phyloP scores from a whole-genome alignment of 306 rosid species.

The Biancaea sappan region DNA sequence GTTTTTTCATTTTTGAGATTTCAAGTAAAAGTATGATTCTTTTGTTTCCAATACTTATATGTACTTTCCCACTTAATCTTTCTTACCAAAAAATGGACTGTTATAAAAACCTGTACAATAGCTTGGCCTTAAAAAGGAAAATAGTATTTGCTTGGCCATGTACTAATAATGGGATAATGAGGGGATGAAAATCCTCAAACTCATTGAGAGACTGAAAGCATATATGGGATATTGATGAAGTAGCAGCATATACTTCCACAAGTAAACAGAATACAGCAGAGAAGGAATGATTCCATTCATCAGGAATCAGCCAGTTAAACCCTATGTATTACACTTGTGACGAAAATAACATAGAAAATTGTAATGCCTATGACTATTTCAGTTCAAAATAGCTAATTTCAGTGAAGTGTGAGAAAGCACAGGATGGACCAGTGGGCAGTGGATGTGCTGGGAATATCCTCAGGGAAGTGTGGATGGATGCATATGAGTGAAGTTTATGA shows the following conservation, averaged over 20 bases:
- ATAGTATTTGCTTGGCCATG: background rate
- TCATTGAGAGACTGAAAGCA: background rate
- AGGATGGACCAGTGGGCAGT: constrained; percentile 11
- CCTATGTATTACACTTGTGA: background rate
- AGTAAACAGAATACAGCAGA: background rate
- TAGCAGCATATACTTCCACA: background rate
- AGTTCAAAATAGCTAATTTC: no score
- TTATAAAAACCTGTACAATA: no score
- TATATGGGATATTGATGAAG: background rate
- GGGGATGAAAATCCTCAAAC: background rate
- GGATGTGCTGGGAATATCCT: constrained; percentile 42
- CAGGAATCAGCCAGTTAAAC: background rate
- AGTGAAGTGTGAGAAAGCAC: no score
- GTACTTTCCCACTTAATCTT: background rate
- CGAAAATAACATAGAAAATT: background rate
- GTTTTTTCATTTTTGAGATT: no score
- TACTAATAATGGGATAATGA: background rate
- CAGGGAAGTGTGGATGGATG: background rate
- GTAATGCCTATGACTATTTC: background rate
- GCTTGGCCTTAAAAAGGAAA: background rate
- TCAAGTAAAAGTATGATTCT: background rate
- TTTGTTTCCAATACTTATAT: background rate
- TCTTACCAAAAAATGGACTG: background rate
- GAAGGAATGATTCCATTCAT: background rate
- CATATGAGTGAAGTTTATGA: background rate